phyloP scores from a whole-genome alignment of 768 basidiomycete genomes.

The Calocybe indica region DNA sequence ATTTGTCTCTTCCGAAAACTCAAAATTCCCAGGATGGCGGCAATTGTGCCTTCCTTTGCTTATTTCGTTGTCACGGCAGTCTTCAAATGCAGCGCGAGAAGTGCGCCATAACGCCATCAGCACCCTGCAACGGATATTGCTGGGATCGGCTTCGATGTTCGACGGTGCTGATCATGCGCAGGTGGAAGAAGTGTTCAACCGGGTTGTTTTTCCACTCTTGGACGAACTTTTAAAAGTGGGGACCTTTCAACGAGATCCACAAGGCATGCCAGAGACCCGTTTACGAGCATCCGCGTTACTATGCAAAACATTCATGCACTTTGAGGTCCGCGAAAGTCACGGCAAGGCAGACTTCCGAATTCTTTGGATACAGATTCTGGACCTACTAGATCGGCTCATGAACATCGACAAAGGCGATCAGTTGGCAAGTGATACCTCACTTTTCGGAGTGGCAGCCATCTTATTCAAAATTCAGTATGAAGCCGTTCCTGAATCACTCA shows the following conservation, averaged over 20 bases:
- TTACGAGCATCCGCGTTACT: conserved; percentile 83
- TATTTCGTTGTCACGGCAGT: conserved; percentile 70
- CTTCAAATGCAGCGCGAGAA: conserved; percentile 77
- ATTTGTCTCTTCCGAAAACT: not conserved
- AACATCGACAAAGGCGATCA: conserved; percentile 79
- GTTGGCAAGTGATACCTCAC: conserved; percentile 49
- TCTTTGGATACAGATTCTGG: conserved; percentile 86
- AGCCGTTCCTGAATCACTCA: conserved; percentile 92
- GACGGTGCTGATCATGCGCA: conserved; percentile 53
- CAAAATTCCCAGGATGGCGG: conserved; percentile 56
- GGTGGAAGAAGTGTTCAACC: conserved; percentile 82
- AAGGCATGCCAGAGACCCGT: conserved; percentile 88
- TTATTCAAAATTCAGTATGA: conserved; percentile 56
- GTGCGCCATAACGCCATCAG: conserved; percentile 77
- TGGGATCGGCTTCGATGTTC: conserved; percentile 66
- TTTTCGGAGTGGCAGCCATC: conserved; percentile 1
- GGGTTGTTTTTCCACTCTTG: conserved; percentile 84
- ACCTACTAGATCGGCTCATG: conserved; percentile 86
- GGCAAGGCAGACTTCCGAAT: conserved; percentile 58
- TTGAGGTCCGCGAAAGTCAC: conserved; percentile 68
- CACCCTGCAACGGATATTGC: conserved; percentile 78
- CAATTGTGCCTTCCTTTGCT: conserved; percentile 72
- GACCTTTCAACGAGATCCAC: conserved; percentile 69
- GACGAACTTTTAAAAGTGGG: conserved; percentile 89
- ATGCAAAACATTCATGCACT: conserved; percentile 95